Percentiles rank a stretch among this genome's conserved stretches.
These are phyloP conservation scores for Jatropha multifida DNA, from an alignment of 441 rosid genomes.

Conservation along the genomic window DNA sequence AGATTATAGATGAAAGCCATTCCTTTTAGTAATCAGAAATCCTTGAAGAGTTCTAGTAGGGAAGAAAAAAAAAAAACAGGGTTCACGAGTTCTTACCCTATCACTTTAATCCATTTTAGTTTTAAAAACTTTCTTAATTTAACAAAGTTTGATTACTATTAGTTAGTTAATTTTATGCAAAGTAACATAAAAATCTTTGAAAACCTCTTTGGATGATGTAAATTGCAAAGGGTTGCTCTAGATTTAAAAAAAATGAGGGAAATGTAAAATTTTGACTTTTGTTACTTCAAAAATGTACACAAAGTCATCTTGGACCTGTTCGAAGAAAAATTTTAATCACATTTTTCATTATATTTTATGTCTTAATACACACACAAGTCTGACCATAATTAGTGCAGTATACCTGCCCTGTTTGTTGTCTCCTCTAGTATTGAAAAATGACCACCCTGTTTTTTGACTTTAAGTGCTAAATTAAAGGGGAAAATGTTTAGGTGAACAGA, in stretches of 20 bases:
- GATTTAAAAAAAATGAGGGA: not conserved
- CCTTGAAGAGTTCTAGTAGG: no score
- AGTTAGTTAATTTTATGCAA: no score
- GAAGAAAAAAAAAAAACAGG: not conserved
- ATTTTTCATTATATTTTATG: not conserved
- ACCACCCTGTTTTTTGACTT: constrained; percentile 8
- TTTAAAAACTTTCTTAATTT: no score
- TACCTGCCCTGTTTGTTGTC: constrained; percentile 14
- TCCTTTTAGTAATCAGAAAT: no score
- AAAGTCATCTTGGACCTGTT: constrained; percentile 14
- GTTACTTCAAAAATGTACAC: not conserved
- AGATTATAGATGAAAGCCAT: no score
- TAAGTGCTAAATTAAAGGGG: not conserved
- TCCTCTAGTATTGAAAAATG: not conserved
- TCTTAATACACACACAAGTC: not conserved
- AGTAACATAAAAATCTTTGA: no score
- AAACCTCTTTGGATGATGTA: no score
- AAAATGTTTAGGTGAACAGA: not conserved
- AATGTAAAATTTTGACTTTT: constrained; percentile 11
- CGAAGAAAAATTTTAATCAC: not conserved
- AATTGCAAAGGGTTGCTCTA: no score
- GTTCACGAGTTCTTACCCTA: not conserved
- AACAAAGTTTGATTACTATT: no score
- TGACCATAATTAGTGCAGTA: not conserved
- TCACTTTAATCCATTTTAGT: not conserved